Conservation (phyloP, 495 filamentous ascomycete species). For the Daldinia bambusicola region DNA sequence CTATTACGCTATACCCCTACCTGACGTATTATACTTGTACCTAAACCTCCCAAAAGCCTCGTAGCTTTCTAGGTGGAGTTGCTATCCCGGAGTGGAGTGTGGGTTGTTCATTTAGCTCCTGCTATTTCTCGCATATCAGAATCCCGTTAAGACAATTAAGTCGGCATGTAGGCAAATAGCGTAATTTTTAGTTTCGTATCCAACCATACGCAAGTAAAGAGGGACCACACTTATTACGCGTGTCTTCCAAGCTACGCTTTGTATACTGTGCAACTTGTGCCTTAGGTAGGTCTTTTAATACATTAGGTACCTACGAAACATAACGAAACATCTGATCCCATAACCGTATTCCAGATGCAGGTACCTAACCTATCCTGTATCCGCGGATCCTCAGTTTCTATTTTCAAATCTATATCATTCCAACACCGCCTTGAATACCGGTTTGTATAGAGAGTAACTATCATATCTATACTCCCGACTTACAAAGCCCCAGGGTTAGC, state of each 20-base stretch:
- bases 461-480: not conserved
- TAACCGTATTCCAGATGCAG: not conserved
- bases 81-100: not conserved
- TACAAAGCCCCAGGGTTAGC: not conserved
- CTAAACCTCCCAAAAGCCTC: not conserved
- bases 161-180: not conserved
- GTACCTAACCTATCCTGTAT: not conserved
- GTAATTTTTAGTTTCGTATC: not conserved
- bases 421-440: not conserved
- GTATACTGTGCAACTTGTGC: not conserved
- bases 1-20: slow-evolving; percentile 3
- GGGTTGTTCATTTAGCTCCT: slow-evolving; percentile 6
- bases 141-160: slow-evolving; percentile 6
- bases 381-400: not conserved
- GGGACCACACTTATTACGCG: not conserved
- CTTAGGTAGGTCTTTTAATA: not conserved
- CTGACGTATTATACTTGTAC: too few species aligned
- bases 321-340: not conserved
- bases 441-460: too few species aligned
- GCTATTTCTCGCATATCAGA: not conserved
- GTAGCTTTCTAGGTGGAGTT: slow-evolving; percentile 1
- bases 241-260: too few species aligned
- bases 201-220: slow-evolving; percentile 1
- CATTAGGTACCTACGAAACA: too few species aligned
- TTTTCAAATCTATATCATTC: not conserved